Evolutionary conservation across 2,329 filamentous ascomycete genomes (phyloP), one percentile per base, ranked within the genome.

Genomic region (Botrytis porri): DNA sequence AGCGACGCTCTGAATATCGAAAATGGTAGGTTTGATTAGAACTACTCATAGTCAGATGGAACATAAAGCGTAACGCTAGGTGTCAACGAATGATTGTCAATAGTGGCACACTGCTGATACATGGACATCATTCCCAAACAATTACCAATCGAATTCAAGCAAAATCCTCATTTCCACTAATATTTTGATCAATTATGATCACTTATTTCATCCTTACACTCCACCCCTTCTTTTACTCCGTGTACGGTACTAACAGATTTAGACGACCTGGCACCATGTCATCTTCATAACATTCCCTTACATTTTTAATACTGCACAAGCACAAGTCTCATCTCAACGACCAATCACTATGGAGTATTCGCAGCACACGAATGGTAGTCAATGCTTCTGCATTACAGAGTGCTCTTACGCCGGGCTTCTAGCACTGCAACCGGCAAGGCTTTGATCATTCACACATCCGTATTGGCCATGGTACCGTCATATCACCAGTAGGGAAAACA

Each of bases 381-480:
- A 41, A 62, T 65, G 69, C 69, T 65, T 37, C 59, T 71, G 60
- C 69, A 65, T 71, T 70, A 63, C 45, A 60, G 35, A 65, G 69
- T 22, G n/a, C 60, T 71, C 60, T 65, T 65, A 16, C 69, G 69
- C 60, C 69, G 69, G 66, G 25, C 57, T 70, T 32, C 59, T 59
- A 35, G 70, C 29, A 65, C 45, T 62, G 57, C 39, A 22, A 64
- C 45, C 48, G 70, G 48, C 35, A 66, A 51, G 70, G 54, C 70
- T 71, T 54, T 72, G 70, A 60, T 72, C 70, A 72, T 67, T 66
- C 70, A 66, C 35, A 54, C 35, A 48, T 66, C 32, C 45, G 64
- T 67, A 67, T 67, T 54, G 25, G 32, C 64, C 64, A 54, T 54
- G 16, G 45, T 48, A 41, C 69, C 25, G 35, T 71, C 32, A 43